phyloP scores from a whole-genome alignment of 1,284 basidiomycete genomes.

The Sporisorium exsertum region DNA sequence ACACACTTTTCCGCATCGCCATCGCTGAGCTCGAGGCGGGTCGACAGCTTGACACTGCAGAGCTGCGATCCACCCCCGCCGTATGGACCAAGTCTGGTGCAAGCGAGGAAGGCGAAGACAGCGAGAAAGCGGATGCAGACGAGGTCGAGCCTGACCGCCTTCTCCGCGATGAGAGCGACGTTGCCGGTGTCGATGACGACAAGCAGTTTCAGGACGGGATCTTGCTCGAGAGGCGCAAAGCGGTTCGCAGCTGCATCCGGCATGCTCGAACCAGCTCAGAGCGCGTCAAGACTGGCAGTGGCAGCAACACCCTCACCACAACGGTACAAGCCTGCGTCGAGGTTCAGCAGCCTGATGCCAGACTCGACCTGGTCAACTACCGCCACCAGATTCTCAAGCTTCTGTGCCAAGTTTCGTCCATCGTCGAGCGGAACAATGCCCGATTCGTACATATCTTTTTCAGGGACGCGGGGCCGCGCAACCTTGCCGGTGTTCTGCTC shows the following conservation, averaged over 20 bases:
- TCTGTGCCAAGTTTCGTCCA: slow-evolving; percentile 37
- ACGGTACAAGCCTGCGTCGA: slow-evolving; percentile 37
- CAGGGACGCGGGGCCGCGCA: slow-evolving; percentile 49
- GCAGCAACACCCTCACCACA: slow-evolving; percentile 22
- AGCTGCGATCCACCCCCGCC: slow-evolving; percentile 27
- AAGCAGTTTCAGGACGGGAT: slow-evolving; percentile 60
- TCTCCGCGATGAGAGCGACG: slow-evolving; percentile 36
- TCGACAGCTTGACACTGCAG: slow-evolving; percentile 22
- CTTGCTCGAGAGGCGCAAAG: slow-evolving; percentile 37
- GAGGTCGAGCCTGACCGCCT: slow-evolving; percentile 42
- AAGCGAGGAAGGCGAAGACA: slow-evolving; percentile 2
- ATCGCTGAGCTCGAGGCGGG: slow-evolving; percentile 43
- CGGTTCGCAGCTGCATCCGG: slow-evolving; percentile 45
- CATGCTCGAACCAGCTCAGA: slow-evolving; percentile 39
- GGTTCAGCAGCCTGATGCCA: slow-evolving; percentile 45
- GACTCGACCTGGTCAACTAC: slow-evolving; percentile 62
- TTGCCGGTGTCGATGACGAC: slow-evolving; percentile 47
- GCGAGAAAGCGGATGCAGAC: slow-evolving; percentile 12
- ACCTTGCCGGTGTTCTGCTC: slow-evolving; percentile 37
- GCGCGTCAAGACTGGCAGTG: not conserved
- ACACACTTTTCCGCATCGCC: slow-evolving; percentile 28
- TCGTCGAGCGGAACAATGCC: slow-evolving; percentile 59
- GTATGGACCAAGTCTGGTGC: slow-evolving; percentile 13
- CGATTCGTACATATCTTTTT: slow-evolving; percentile 58
- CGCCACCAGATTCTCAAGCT: slow-evolving; percentile 61